phyloP scores from a whole-genome alignment of 306 rosid genomes.

The Betula pendula region DNA sequence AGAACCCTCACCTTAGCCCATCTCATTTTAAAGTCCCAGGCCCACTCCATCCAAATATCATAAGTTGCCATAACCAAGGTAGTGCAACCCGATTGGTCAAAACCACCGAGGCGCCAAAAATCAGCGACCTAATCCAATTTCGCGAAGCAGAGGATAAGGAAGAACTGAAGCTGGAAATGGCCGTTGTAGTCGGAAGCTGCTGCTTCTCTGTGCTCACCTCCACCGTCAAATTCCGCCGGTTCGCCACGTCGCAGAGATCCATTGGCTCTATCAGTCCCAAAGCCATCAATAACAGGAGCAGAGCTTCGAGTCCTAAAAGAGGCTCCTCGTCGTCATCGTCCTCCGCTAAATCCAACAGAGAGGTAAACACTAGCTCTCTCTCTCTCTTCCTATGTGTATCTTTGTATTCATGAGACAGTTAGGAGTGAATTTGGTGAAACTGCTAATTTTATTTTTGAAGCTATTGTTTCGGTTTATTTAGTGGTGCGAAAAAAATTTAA shows the following conservation, averaged over 20 bases:
- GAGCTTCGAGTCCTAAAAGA: conserved; percentile 27
- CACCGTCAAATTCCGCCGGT: conserved; percentile 44
- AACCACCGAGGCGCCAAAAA: conserved; percentile 22
- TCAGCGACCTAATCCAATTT: conserved; percentile 19
- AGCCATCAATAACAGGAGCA: conserved; percentile 30
- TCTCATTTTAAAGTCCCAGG: too few relatives aligned
- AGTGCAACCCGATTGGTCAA: background rate
- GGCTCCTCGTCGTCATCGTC: conserved; percentile 12
- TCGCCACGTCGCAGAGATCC: conserved; percentile 30
- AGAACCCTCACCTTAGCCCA: too few relatives aligned
- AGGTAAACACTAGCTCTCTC: conserved; percentile 24
- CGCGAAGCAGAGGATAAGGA: conserved; percentile 13
- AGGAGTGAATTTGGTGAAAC: background rate
- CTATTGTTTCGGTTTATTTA: background rate
- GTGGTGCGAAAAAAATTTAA: too few relatives aligned
- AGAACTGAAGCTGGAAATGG: conserved; percentile 44
- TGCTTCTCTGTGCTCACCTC: conserved; percentile 56
- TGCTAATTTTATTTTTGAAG: background rate
- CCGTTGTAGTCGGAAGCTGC: conserved; percentile 58
- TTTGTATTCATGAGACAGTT: background rate
- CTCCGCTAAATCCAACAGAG: conserved; percentile 18
- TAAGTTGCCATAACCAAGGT: too few relatives aligned
- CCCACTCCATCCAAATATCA: too few relatives aligned
- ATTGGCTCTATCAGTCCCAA: conserved; percentile 28
- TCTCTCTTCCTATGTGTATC: background rate